A percentile compares a stretch with the other conserved stretches of the same genome.
Evolutionary conservation across 106 monocot genomes (phyloP).

Genomic region (Phalaenopsis equestris): DNA sequence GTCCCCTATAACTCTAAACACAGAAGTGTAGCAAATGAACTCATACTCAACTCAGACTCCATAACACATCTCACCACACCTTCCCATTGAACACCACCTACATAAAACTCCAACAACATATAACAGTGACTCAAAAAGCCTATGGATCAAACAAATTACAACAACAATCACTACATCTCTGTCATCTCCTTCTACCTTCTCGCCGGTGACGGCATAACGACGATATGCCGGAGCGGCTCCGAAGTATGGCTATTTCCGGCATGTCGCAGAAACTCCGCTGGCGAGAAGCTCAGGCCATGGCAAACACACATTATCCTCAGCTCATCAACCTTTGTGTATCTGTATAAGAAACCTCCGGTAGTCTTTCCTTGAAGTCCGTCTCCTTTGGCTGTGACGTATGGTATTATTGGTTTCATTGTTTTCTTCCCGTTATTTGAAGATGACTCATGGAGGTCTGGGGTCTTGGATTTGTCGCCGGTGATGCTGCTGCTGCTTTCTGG

Average conservation of each 20-base stretch:
- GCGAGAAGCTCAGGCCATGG: constrained; percentile 16
- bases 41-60: no score
- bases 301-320: constrained; percentile 16
- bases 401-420: background rate
- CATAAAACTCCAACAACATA: no score
- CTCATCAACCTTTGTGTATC: background rate
- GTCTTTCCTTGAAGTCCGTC: constrained; percentile 9
- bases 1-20: no score
- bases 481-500: background rate
- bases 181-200: background rate
- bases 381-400: constrained; percentile 5
- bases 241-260: constrained; percentile 6
- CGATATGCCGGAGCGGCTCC: constrained; percentile 1
- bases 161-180: background rate
- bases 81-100: no score
- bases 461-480: no score
- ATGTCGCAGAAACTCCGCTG: constrained; percentile 9
- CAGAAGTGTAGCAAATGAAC: no score
- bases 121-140: no score
- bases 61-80: no score
- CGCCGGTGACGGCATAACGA: background rate
- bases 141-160: no score
- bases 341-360: constrained; percentile 3
- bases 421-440: background rate
- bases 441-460: background rate